These are phyloP conservation scores for Colletotrichum viniferum DNA, from an alignment of 2,329 filamentous ascomycete genomes.

Conservation along the genomic window DNA sequence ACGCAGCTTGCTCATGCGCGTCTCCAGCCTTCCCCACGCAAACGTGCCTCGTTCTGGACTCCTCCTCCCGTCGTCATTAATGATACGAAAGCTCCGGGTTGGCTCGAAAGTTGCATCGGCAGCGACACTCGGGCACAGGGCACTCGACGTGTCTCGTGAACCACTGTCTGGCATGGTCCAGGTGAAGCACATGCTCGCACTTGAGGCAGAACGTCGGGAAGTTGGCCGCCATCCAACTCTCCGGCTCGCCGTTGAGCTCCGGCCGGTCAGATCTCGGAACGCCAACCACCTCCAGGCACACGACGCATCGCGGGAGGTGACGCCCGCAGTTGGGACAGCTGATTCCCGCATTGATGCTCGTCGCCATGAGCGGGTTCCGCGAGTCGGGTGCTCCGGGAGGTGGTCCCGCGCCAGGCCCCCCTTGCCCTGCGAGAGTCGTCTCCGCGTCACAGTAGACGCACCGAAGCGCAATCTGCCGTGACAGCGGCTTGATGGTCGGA, in stretches of 20 bases:
- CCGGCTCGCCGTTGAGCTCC: constrained; percentile 53
- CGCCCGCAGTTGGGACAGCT: constrained; percentile 71
- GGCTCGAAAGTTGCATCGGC: constrained; percentile 65
- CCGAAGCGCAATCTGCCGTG: constrained; percentile 73
- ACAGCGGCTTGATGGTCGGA: constrained; percentile 67
- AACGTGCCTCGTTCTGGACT: not conserved
- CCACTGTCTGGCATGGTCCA: constrained; percentile 72
- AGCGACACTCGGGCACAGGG: constrained; percentile 71
- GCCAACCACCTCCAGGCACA: constrained; percentile 71
- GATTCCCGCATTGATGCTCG: constrained; percentile 63
- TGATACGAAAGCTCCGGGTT: constrained; percentile 64
- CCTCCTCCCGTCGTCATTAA: constrained; percentile 22
- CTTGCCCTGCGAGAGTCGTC: constrained; percentile 37
- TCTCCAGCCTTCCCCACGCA: not conserved
- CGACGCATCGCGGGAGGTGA: constrained; percentile 69
- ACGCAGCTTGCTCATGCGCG: not conserved
- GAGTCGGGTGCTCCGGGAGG: constrained; percentile 28
- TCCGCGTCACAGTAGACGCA: constrained; percentile 78
- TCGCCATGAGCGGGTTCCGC: constrained; percentile 62
- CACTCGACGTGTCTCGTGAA: constrained; percentile 69
- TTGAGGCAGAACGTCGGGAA: constrained; percentile 74
- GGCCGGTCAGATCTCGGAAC: constrained; percentile 65
- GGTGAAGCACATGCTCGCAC: constrained; percentile 71
- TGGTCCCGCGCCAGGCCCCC: constrained; percentile 13
- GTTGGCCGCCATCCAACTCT: constrained; percentile 52